These are phyloP conservation scores for Ceratobasidium papillatum DNA, from an alignment of 1,284 basidiomycete species.

Conservation along the genomic window DNA sequence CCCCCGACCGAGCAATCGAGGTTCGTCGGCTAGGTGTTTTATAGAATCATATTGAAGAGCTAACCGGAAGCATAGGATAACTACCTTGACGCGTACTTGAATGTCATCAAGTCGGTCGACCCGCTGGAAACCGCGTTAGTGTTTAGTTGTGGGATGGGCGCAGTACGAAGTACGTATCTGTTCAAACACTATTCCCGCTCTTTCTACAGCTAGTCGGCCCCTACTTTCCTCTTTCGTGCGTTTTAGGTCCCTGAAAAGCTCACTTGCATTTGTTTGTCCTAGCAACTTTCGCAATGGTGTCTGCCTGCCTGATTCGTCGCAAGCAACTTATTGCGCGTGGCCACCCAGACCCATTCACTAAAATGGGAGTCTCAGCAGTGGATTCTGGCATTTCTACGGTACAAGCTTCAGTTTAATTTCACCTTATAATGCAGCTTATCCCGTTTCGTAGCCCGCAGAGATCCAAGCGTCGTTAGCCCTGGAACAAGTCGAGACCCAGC, in stretches of 20 bases:
- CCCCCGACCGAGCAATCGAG: constrained; percentile 88
- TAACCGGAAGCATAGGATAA: constrained; percentile 68
- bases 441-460: constrained; percentile 43
- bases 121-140: constrained; percentile 86
- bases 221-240: background rate
- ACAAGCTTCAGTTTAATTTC: constrained; percentile 29
- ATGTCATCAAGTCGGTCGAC: constrained; percentile 82
- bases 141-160: constrained; percentile 98
- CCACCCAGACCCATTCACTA: constrained; percentile 79
- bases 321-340: constrained; percentile 85
- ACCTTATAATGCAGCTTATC: background rate
- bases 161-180: constrained; percentile 71
- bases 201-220: background rate
- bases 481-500: constrained; percentile 79
- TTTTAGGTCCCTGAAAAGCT: background rate
- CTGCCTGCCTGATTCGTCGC: constrained; percentile 87
- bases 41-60: background rate
- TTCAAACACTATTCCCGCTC: background rate
- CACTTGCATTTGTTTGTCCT: background rate
- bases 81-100: constrained; percentile 92
- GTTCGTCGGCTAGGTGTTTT: constrained; percentile 50
- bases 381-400: constrained; percentile 35
- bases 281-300: constrained; percentile 96
- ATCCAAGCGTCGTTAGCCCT: constrained; percentile 50
- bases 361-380: constrained; percentile 63